A percentile compares a stretch with the other conserved stretches of the same genome.
These are phyloP conservation scores for Stipa capillata DNA, from an alignment of 176 grass and related monocot species.

Conservation along the genomic window DNA sequence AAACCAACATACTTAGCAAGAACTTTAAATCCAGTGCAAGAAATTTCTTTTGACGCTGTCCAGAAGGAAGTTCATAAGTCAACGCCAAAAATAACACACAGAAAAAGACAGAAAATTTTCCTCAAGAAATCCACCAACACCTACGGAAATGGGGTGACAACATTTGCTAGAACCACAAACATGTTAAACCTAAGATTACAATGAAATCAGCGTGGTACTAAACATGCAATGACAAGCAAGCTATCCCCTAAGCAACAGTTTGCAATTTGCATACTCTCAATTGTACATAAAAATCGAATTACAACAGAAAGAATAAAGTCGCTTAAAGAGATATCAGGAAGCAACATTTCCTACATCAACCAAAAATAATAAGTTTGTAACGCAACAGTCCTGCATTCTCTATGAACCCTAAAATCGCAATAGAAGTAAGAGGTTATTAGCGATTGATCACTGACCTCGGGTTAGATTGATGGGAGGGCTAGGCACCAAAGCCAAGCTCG, in stretches of 20 bases:
- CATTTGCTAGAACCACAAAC: neutral
- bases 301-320: neutral
- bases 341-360: neutral
- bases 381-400: neutral
- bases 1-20: neutral
- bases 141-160: neutral
- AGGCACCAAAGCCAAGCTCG: constrained; percentile 24
- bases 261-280: neutral
- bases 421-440: neutral
- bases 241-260: neutral
- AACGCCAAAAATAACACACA: neutral
- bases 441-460: constrained; percentile 5
- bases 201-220: neutral
- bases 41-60: neutral
- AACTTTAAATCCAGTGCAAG: neutral
- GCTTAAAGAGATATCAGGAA: neutral
- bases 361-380: neutral
- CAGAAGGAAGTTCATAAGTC: neutral
- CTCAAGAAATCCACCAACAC: neutral
- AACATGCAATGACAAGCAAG: neutral
- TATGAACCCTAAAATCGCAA: neutral
- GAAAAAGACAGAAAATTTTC: neutral
- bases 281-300: neutral
- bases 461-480: neutral
- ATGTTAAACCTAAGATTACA: neutral